phyloP scores from a whole-genome alignment of 2,329 filamentous ascomycete genomes.

The Lojkania enalia region DNA sequence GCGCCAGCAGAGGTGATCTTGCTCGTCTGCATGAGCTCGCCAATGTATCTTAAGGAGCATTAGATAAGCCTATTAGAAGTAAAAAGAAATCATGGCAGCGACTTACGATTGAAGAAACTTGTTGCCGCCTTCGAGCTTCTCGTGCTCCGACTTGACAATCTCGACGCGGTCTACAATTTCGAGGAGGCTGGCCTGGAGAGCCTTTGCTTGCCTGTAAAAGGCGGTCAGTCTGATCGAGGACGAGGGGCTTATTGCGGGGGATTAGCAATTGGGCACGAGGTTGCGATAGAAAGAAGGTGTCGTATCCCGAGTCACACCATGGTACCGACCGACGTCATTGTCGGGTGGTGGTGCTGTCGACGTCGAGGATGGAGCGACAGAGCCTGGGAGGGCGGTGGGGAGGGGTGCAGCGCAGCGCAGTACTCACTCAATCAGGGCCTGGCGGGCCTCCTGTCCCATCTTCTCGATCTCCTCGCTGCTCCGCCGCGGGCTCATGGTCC shows the following conservation, averaged over 20 bases:
- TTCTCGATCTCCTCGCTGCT: constrained; percentile 90
- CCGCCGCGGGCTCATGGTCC: constrained; percentile 90
- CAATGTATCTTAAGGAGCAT: constrained; percentile 74
- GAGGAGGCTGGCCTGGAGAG: constrained; percentile 84
- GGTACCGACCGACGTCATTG: constrained; percentile 15
- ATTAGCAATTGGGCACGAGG: constrained; percentile 14
- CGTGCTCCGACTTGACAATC: constrained; percentile 89
- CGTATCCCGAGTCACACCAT: background rate
- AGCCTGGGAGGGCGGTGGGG: background rate
- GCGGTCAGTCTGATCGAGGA: constrained; percentile 26
- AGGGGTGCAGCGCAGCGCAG: background rate
- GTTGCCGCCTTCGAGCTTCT: constrained; percentile 96
- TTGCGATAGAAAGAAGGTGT: background rate
- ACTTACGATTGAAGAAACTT: constrained; percentile 80
- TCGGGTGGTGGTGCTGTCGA: background rate
- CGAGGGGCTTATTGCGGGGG: constrained; percentile 11
- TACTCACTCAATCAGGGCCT: constrained; percentile 63
- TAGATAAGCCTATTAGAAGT: background rate
- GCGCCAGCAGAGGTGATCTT: constrained; percentile 61
- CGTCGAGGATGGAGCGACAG: constrained; percentile 1
- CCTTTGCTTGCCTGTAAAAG: constrained; percentile 74
- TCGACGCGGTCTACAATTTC: constrained; percentile 93
- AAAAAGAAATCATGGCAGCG: constrained; percentile 14
- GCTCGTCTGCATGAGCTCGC: constrained; percentile 82
- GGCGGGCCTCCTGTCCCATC: constrained; percentile 78